A percentile compares a stretch with the other conserved stretches of the same genome.
Conservation (phyloP, 495 filamentous ascomycete genomes). For the Arthonia radiata region DNA sequence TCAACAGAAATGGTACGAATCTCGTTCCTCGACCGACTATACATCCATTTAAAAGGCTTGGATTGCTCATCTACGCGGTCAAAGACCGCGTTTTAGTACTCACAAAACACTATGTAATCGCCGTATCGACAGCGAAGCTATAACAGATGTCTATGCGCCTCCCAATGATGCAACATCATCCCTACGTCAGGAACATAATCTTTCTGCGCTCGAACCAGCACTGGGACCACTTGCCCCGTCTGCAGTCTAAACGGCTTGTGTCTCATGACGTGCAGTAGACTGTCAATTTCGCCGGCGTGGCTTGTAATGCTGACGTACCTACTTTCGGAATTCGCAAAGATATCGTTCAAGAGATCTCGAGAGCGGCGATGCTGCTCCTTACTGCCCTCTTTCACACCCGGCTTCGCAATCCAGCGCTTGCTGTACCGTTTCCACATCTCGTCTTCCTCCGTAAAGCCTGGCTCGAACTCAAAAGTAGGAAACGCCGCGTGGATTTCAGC, state of each 20-base stretch:
- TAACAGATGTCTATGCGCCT: no score
- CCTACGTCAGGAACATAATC: no score
- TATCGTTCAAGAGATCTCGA: constrained; percentile 5
- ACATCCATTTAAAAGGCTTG: no score
- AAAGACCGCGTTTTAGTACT: no score
- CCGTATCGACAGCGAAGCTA: no score
- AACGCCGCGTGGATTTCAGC: constrained; percentile 2
- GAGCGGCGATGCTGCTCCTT: no score
- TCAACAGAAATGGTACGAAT: no score
- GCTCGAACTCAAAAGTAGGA: constrained; percentile 4
- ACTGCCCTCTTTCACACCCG: no score
- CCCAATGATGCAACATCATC: no score
- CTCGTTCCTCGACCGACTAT: no score
- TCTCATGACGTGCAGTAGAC: constrained; percentile 9
- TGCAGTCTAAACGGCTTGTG: constrained; percentile 11
- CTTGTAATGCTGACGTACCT: constrained; percentile 11
- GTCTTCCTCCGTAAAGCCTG: constrained; percentile 7
- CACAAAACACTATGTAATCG: no score
- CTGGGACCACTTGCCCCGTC: constrained; percentile 14
- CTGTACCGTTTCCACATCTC: constrained; percentile 7
- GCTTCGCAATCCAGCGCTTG: constrained; percentile 4
- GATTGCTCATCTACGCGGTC: no score
- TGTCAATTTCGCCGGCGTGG: constrained; percentile 13
- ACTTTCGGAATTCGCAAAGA: constrained; percentile 3
- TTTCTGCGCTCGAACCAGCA: constrained; percentile 14